Evolutionary conservation across 1,139 yeast genomes (phyloP), one percentile per base, ranked within the genome.

Genomic region (Blastobotrys elegans): DNA sequence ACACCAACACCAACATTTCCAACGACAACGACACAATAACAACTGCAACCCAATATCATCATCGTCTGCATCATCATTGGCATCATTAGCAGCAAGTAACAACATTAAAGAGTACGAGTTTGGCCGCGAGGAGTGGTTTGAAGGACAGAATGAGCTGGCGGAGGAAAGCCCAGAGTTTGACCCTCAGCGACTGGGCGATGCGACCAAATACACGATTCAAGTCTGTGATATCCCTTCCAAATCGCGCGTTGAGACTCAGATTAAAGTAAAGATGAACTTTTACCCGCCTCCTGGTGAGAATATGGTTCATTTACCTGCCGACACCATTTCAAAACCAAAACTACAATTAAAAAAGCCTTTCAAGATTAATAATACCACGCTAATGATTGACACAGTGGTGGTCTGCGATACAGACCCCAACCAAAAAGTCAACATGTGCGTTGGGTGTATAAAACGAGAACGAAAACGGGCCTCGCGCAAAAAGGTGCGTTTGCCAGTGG

Each of bases 171-270:
- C 11, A 6, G 21, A 17, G 37, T 33, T 33, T 21, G 11, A 5
- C 24, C 24, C 24, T 33, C 22, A 16, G 5, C n/a, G 11, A 17
- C 21, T 33, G 46, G 2, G 44, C 50, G 11, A 47, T 42, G 5
- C 27, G 38, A 50, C 84, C 50, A 88, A 88, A 3, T 83, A 78
- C 63, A 69, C 73, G 45, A 61, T 88, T 50, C 66, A 69, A 20
- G 69, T 88, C 1, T 65, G 73, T 7, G 84, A 80, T 46, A 67
- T 87, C 36, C 96, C 96, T 1, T 67, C 76, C 13, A 82, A 79
- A 58, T 86, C 96, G 11, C 75, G 97, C 57, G 97, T 89, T 6
- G 97, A 89, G 65, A 89, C 96, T 16, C 97, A 89, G 67, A 85
- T 89, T 59, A 87, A 86, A 63, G 68, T 89, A 40, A 75, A 75